These are phyloP conservation scores for Claviceps sorghi DNA, from an alignment of 2,329 filamentous ascomycete genomes.

Conservation along the genomic window DNA sequence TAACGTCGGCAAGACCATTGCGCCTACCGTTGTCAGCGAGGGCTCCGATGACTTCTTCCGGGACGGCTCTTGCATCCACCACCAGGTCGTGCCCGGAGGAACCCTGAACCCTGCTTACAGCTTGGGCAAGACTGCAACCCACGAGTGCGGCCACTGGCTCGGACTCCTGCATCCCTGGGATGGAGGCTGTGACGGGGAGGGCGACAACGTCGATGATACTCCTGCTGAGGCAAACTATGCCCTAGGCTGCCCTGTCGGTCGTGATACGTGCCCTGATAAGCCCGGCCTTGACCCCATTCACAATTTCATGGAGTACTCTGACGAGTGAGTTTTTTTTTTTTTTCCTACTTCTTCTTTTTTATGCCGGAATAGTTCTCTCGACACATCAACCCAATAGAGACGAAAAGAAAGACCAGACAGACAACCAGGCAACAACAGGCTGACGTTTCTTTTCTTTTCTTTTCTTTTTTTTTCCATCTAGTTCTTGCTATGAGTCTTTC, in stretches of 20 bases:
- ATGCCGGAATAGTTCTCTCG: too few species aligned
- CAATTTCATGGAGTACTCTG: constrained; percentile 27
- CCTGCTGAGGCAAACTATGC: constrained; percentile 20
- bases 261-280: constrained; percentile 20
- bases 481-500: background rate
- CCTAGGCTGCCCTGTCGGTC: constrained; percentile 22
- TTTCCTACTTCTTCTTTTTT: too few species aligned
- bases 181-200: constrained; percentile 21
- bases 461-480: background rate
- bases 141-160: constrained; percentile 36
- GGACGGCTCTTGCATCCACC: background rate
- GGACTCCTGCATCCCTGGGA: constrained; percentile 34
- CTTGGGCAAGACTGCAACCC: constrained; percentile 18
- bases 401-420: too few species aligned
- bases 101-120: constrained; percentile 11
- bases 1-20: background rate
- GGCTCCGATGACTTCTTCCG: background rate
- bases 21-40: background rate
- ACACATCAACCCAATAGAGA: too few species aligned
- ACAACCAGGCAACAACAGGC: background rate
- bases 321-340: constrained; percentile 21
- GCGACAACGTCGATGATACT: constrained; percentile 27
- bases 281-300: constrained; percentile 21
- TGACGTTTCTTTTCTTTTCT: background rate
- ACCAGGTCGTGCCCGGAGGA: background rate